Evolutionary conservation across 805 yeast genomes (phyloP).

Genomic region (Candida ponderosae): DNA sequence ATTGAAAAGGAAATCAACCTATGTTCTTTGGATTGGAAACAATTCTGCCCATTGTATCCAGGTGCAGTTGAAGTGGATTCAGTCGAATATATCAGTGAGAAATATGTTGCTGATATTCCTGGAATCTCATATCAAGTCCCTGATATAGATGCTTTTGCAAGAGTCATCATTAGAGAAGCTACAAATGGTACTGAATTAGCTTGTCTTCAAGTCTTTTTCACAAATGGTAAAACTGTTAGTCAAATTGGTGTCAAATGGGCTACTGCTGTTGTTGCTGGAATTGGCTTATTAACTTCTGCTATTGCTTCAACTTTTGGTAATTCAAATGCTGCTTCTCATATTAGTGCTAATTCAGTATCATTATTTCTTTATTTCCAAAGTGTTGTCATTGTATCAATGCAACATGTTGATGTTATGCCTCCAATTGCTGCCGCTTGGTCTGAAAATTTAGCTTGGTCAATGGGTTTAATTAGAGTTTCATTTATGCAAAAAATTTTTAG

Average conservation of each 20-base stretch:
- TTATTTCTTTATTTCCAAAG: conserved; percentile 84
- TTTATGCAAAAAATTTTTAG: conserved; percentile 84
- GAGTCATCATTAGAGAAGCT: conserved; percentile 36
- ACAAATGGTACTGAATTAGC: conserved; percentile 39
- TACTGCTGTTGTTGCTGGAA: conserved; percentile 83
- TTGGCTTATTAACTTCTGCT: conserved; percentile 81
- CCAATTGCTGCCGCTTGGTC: conserved; percentile 93
- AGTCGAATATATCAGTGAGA: conserved; percentile 45
- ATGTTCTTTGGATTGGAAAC: conserved; percentile 63
- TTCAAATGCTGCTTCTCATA: conserved; percentile 82
- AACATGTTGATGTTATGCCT: conserved; percentile 78
- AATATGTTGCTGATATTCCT: conserved; percentile 55
- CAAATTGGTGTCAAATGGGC: conserved; percentile 88
- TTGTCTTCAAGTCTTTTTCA: conserved; percentile 68
- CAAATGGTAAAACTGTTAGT: conserved; percentile 74
- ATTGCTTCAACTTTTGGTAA: conserved; percentile 78
- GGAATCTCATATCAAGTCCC: conserved; percentile 84
- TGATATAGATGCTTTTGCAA: conserved; percentile 74
- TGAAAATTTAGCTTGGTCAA: conserved; percentile 89
- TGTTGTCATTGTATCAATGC: conserved; percentile 78
- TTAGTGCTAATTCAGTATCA: conserved; percentile 80
- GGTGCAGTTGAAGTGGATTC: conserved; percentile 76
- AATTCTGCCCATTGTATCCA: conserved; percentile 84
- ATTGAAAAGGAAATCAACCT: conserved; percentile 51
- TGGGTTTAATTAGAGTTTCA: conserved; percentile 72